A percentile compares a stretch with the other conserved stretches of the same genome.
Conservation (phyloP, 2,329 filamentous ascomycete species). For the Helotiales sp. region DNA sequence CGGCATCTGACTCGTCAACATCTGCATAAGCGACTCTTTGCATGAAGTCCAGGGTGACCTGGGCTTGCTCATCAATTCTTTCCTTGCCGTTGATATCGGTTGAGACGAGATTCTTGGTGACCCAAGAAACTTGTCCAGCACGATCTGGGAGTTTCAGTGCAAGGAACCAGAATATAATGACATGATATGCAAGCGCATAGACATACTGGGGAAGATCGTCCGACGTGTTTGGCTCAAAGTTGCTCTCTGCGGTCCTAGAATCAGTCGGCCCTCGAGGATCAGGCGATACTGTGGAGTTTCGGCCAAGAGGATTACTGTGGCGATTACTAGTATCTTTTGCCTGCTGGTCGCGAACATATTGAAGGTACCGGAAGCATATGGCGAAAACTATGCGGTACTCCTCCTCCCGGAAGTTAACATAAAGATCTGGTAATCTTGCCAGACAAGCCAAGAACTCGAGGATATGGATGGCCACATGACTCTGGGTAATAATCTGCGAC, state of each 20-base stretch:
- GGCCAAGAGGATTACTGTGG: conserved; percentile 45
- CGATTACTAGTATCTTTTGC: conserved; percentile 45
- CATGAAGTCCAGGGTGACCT: conserved; percentile 95
- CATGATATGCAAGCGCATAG: conserved; percentile 90
- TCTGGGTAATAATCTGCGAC: conserved; percentile 94
- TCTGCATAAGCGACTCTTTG: conserved; percentile 86
- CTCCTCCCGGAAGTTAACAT: conserved; percentile 86
- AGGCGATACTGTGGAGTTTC: conserved; percentile 31
- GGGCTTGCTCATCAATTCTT: conserved; percentile 85
- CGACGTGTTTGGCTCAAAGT: conserved; percentile 50
- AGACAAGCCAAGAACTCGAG: conserved; percentile 93
- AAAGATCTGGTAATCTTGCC: conserved; percentile 81
- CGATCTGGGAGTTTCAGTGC: conserved; percentile 85
- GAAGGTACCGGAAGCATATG: conserved; percentile 91
- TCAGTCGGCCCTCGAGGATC: conserved; percentile 47
- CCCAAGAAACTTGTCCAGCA: conserved; percentile 84
- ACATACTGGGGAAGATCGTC: conserved; percentile 93
- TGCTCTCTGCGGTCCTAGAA: conserved; percentile 50
- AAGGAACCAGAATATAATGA: conserved; percentile 97
- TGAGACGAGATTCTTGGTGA: conserved; percentile 81
- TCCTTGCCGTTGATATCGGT: conserved; percentile 76
- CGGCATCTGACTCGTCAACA: conserved; percentile 74
- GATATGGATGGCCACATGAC: conserved; percentile 90
- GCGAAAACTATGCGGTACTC: conserved; percentile 95
- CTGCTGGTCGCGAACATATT: conserved; percentile 76